A percentile compares a stretch with the other conserved stretches of the same genome.
Conservation (phyloP, 352 stramenopile genomes). For the Pythium aristosporum region DNA sequence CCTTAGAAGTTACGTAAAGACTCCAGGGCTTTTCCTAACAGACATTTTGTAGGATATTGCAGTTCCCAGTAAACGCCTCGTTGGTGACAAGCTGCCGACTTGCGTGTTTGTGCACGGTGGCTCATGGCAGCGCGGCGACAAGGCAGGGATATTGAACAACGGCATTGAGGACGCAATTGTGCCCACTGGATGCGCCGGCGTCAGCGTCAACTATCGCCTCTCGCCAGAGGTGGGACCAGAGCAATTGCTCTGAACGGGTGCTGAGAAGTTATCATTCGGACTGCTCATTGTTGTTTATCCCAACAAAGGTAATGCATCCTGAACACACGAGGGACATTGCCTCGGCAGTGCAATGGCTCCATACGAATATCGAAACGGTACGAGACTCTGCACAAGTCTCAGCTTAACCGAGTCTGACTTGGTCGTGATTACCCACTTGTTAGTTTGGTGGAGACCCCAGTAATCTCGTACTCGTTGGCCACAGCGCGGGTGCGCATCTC, state of each 20-base stretch:
- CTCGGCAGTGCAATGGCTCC: slow-evolving; percentile 58
- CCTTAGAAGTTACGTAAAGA: neutral
- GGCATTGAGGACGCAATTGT: slow-evolving; percentile 65
- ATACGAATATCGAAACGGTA: slow-evolving; percentile 70
- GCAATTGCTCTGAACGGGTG: neutral
- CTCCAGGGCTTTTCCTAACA: neutral
- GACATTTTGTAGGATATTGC: slow-evolving; percentile 50
- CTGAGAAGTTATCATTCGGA: neutral
- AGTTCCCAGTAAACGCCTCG: slow-evolving; percentile 36
- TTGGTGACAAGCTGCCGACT: slow-evolving; percentile 41
- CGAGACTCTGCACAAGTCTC: neutral
- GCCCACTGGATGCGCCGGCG: slow-evolving; percentile 46
- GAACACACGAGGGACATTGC: slow-evolving; percentile 67
- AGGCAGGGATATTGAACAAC: slow-evolving; percentile 59
- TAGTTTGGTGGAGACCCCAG: slow-evolving; percentile 75
- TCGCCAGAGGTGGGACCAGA: slow-evolving; percentile 56
- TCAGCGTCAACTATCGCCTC: slow-evolving; percentile 81
- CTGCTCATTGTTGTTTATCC: neutral
- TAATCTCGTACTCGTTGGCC: slow-evolving; percentile 58
- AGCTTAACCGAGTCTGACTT: neutral
- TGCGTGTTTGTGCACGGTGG: slow-evolving; percentile 85
- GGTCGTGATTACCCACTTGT: neutral
- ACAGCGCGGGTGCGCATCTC: slow-evolving; percentile 80
- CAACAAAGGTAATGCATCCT: slow-evolving; percentile 45
- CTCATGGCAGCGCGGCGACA: slow-evolving; percentile 84